Base-by-base conservation (phyloP, 1,284 basidiomycete genomes). In the Apiotrichum siamense region DNA sequence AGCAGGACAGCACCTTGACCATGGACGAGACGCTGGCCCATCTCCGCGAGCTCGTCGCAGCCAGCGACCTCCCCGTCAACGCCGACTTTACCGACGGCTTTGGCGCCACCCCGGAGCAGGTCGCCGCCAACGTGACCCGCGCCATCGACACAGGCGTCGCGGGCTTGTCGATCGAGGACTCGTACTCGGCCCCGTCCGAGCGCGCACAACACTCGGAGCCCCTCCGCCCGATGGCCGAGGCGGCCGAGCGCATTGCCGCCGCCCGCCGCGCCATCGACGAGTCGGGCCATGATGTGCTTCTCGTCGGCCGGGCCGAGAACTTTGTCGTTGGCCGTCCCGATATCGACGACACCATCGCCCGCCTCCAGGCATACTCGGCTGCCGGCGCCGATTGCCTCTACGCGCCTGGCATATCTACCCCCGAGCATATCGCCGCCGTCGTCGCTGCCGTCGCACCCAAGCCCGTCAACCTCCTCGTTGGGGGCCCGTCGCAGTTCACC, bases 81-180 rank as follows among this genome's bases (percentile, higher is more conserved):
- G 47, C 47, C 17, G 47, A 48, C 47, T 48, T 48, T 35, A n/a
- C n/a, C 17, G 47, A 48, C 32, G 47, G 47, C 23, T 48, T 48
- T 20, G 47, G 47, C n/a, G 27, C 29, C 12, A 48, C 47, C 2
- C 29, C 47, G 2, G 31, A 9, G 31, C 38, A 48, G n/a, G 47
- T 48, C 23, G 29, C 7, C 3, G 24, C 13, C 2, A 20, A 2
- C 29, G 39, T 48, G 6, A 32, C 38, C 10, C 39, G 39, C 38
- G 38, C 39, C 4, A 35, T 48, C 38, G 47, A 32, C 1, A 48
- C 47, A 2, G 47, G 47, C 17, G n/a, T 48, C 17, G 47, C 47
- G 7, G 47, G 47, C 24, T 7, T 48, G 2, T 48, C 47, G n/a
- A 41, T 48, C 32, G 47, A 48, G 39, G 47, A 48, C 24, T 25